Percentiles rank a stretch among this genome's conserved stretches.
These are phyloP conservation scores for Ajuga chamaepitys DNA, from an alignment of 257 asterid genomes.

Conservation along the genomic window DNA sequence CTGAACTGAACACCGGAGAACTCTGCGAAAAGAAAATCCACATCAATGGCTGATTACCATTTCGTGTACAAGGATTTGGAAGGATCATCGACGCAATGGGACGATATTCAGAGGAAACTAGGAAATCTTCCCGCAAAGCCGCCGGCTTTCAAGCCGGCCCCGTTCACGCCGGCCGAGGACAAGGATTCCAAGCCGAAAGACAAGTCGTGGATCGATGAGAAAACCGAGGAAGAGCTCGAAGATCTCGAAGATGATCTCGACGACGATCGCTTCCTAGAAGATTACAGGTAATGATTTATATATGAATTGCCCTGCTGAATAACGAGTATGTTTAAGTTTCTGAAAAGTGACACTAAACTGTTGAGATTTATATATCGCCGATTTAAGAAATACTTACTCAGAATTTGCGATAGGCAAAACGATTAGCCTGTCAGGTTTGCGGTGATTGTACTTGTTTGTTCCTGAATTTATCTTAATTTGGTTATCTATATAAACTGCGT, in stretches of 20 bases:
- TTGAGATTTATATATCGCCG: background rate
- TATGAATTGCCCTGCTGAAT: background rate
- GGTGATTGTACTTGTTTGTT: background rate
- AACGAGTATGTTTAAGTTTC: background rate
- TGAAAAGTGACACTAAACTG: background rate
- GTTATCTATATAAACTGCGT: no score
- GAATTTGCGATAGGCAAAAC: no score
- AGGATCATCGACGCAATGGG: constrained; percentile 95
- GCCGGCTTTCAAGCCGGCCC: constrained; percentile 67
- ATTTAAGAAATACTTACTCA: background rate
- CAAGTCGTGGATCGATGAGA: constrained; percentile 68
- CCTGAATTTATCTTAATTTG: background rate
- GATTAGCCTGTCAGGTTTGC: no score
- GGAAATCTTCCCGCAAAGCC: constrained; percentile 78
- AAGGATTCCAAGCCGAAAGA: constrained; percentile 56
- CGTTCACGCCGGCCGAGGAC: constrained; percentile 64
- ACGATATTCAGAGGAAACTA: constrained; percentile 79
- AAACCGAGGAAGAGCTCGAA: constrained; percentile 80
- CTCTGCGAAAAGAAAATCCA: background rate
- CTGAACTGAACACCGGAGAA: background rate
- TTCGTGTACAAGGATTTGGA: constrained; percentile 85
- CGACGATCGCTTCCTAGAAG: constrained; percentile 83
- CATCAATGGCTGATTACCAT: constrained; percentile 85
- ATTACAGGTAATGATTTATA: constrained; percentile 50
- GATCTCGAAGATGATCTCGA: constrained; percentile 92